A percentile compares a stretch with the other conserved stretches of the same genome.
These are phyloP conservation scores for Cordyceps sp. DNA, from an alignment of 2,329 filamentous ascomycete species.

Conservation along the genomic window DNA sequence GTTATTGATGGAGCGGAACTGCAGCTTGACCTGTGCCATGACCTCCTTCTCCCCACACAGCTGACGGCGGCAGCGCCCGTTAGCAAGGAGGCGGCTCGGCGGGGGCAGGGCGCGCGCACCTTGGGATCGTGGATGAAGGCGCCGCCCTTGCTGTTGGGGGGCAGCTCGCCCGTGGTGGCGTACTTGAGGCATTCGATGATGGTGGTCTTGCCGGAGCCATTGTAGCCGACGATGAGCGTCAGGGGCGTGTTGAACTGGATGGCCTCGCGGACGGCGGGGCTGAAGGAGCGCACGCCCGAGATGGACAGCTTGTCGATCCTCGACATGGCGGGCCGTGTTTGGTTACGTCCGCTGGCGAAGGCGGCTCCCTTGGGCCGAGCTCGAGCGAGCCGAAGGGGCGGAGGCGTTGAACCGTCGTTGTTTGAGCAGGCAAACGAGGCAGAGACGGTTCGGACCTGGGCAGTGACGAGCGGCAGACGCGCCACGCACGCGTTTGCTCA, in stretches of 20 bases:
- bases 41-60: conserved; percentile 77
- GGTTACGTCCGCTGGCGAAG: too few species aligned
- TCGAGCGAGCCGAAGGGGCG: not conserved
- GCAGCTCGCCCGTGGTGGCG: conserved; percentile 85
- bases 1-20: conserved; percentile 65
- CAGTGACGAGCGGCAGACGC: too few species aligned
- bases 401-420: not conserved
- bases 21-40: conserved; percentile 77
- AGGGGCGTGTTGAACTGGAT: conserved; percentile 83
- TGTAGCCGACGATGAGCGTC: conserved; percentile 91
- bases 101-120: conserved; percentile 19
- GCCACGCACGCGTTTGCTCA: not conserved
- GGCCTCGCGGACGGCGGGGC: conserved; percentile 53
- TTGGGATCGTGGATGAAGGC: conserved; percentile 98
- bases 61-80: conserved; percentile 19
- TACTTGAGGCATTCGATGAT: conserved; percentile 99
- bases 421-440: too few species aligned
- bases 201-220: conserved; percentile 95
- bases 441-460: too few species aligned
- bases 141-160: conserved; percentile 77
- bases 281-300: conserved; percentile 71
- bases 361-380: not conserved
- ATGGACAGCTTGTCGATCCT: conserved; percentile 85
- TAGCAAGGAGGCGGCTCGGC: too few species aligned
- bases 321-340: conserved; percentile 48